phyloP scores from a whole-genome alignment of 371 early-diverging fungal species.

The Sporodiniella umbellata region DNA sequence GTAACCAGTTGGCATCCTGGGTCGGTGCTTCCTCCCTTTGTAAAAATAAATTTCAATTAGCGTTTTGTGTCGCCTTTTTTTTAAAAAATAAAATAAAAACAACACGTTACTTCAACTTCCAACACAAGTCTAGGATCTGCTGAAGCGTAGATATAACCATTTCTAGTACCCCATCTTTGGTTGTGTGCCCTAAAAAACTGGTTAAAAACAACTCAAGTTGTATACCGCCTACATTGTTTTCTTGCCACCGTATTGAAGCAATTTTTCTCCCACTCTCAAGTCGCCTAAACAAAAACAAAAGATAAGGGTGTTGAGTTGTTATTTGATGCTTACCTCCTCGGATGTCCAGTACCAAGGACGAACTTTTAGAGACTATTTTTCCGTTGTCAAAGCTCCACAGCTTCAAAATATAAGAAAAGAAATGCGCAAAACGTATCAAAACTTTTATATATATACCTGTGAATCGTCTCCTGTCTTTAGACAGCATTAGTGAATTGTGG shows the following conservation, averaged over 20 bases:
- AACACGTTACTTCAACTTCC: slow-evolving; percentile 25
- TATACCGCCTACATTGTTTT: slow-evolving; percentile 28
- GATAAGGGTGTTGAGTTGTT: neutral
- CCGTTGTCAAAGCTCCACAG: slow-evolving; percentile 34
- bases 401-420: slow-evolving; percentile 4
- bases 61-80: neutral
- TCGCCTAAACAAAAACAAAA: slow-evolving; percentile 22
- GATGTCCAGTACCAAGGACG: slow-evolving; percentile 35
- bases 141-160: slow-evolving; percentile 37
- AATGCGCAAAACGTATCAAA: neutral
- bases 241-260: slow-evolving; percentile 41
- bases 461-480: slow-evolving; percentile 1
- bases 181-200: slow-evolving; percentile 32
- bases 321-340: slow-evolving; percentile 28
- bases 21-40: slow-evolving; percentile 21
- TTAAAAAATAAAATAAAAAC: neutral
- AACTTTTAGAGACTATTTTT: slow-evolving; percentile 27
- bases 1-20: slow-evolving; percentile 21
- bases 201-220: neutral
- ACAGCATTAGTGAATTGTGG: neutral
- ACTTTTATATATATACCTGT: neutral
- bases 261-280: slow-evolving; percentile 21
- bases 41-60: neutral
- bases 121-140: slow-evolving; percentile 44
- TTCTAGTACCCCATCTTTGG: slow-evolving; percentile 42